These are phyloP conservation scores for Fomitopsis betulina DNA, from an alignment of 1,284 basidiomycete species.

Conservation along the genomic window DNA sequence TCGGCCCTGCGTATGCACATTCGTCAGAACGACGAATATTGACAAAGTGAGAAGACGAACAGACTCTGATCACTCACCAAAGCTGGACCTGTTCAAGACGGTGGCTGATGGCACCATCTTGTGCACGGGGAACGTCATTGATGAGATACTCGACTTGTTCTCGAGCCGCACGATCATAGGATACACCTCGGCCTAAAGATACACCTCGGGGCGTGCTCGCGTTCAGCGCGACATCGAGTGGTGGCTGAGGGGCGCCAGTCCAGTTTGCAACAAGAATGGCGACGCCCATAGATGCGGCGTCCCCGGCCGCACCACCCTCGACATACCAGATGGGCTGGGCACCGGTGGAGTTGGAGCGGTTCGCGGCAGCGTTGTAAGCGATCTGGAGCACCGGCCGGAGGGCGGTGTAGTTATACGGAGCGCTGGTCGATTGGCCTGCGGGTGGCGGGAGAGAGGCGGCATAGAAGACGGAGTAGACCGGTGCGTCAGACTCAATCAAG, in stretches of 20 bases:
- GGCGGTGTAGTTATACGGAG: not conserved
- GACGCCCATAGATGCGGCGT: conserved; percentile 83
- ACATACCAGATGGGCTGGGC: conserved; percentile 49
- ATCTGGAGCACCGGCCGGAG: conserved; percentile 56
- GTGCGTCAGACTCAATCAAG: conserved; percentile 64
- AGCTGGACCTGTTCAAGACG: conserved; percentile 60
- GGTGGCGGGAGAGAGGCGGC: conserved; percentile 29
- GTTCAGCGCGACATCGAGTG: not conserved
- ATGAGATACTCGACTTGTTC: conserved; percentile 74
- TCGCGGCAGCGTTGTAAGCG: conserved; percentile 48
- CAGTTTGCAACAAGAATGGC: conserved; percentile 76
- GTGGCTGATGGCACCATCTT: conserved; percentile 82
- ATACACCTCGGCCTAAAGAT: conserved; percentile 28
- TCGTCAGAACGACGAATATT: not conserved
- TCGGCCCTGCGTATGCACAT: conserved; percentile 49
- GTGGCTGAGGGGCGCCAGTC: conserved; percentile 40
- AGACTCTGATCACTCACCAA: conserved; percentile 43
- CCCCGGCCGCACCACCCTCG: conserved; percentile 59
- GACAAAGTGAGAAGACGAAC: not conserved
- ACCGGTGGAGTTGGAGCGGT: conserved; percentile 35
- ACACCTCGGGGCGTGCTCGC: not conserved
- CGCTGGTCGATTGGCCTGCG: conserved; percentile 32
- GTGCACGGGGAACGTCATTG: conserved; percentile 58
- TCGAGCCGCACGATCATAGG: conserved; percentile 64
- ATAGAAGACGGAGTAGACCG: conserved; percentile 59